Conservation (phyloP, 306 rosid species). For the Begonia peltatifolia region DNA sequence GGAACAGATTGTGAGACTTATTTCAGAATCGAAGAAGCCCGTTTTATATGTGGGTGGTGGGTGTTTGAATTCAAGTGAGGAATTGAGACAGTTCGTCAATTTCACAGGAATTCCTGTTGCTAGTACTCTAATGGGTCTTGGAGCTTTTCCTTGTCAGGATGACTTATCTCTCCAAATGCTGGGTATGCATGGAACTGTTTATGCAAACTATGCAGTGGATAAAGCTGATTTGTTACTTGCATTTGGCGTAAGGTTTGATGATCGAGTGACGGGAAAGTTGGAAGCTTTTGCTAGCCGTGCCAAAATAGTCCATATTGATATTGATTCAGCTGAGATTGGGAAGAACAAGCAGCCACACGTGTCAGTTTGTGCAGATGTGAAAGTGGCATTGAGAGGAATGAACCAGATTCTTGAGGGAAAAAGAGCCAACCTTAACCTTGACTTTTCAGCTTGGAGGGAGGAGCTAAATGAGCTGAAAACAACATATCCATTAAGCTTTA, state of each 20-base stretch:
- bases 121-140: slow-evolving; percentile 79
- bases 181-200: slow-evolving; percentile 90
- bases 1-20: slow-evolving; percentile 46
- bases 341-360: slow-evolving; percentile 88
- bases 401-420: slow-evolving; percentile 37
- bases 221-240: slow-evolving; percentile 59
- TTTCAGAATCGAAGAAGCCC: slow-evolving; percentile 49
- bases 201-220: slow-evolving; percentile 87
- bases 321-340: slow-evolving; percentile 86
- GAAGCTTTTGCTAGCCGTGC: slow-evolving; percentile 86
- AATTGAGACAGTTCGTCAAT: slow-evolving; percentile 37
- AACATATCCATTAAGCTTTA: slow-evolving; percentile 49
- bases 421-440: slow-evolving; percentile 18
- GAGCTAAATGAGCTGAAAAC: slow-evolving; percentile 59
- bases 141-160: slow-evolving; percentile 32
- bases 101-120: slow-evolving; percentile 74
- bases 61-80: slow-evolving; percentile 20
- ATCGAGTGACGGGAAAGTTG: slow-evolving; percentile 77
- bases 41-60: slow-evolving; percentile 87
- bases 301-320: slow-evolving; percentile 81
- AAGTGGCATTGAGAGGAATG: slow-evolving; percentile 52
- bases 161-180: slow-evolving; percentile 67
- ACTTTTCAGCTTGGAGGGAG: slow-evolving; percentile 51
- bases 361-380: slow-evolving; percentile 61
- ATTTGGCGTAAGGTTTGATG: slow-evolving; percentile 51